These are phyloP conservation scores for Aspergillus pseudotamarii DNA, from an alignment of 2,329 filamentous ascomycete genomes.

Conservation along the genomic window DNA sequence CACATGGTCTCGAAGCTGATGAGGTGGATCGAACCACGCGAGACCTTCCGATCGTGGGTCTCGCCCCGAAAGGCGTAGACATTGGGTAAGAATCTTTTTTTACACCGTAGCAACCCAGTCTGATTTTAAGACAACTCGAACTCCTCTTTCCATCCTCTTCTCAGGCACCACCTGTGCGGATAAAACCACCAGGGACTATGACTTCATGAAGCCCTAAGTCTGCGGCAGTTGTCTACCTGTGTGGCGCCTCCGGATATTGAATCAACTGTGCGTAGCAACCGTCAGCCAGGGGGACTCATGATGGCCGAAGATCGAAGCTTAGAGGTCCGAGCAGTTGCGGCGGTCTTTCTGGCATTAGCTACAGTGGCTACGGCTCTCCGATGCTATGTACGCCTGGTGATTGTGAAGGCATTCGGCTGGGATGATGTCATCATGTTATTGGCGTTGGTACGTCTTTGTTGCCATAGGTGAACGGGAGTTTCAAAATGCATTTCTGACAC, in stretches of 20 bases:
- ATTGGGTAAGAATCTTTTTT: background rate
- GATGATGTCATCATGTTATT: conserved; percentile 38
- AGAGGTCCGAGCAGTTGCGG: conserved; percentile 27
- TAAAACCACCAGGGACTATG: background rate
- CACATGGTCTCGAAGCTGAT: background rate
- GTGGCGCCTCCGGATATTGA: background rate
- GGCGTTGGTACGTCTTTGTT: conserved; percentile 28
- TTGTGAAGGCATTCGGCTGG: conserved; percentile 44
- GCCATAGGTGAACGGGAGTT: background rate
- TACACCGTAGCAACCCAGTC: background rate
- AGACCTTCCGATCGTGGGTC: background rate
- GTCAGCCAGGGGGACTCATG: background rate
- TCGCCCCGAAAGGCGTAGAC: background rate
- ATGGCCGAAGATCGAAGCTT: conserved; percentile 17
- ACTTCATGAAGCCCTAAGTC: background rate
- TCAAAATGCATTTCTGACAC: background rate
- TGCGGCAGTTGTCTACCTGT: background rate
- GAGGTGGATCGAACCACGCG: background rate
- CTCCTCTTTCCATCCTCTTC: background rate
- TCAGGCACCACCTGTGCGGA: background rate
- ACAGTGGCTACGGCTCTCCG: conserved; percentile 41
- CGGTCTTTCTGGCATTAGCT: conserved; percentile 45
- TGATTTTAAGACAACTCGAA: background rate
- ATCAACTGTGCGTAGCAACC: background rate
- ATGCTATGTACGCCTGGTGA: conserved; percentile 43